Percentiles rank a stretch among this genome's conserved stretches.
These are phyloP conservation scores for Vigna hirtella DNA, from an alignment of 306 rosid species.

Conservation along the genomic window DNA sequence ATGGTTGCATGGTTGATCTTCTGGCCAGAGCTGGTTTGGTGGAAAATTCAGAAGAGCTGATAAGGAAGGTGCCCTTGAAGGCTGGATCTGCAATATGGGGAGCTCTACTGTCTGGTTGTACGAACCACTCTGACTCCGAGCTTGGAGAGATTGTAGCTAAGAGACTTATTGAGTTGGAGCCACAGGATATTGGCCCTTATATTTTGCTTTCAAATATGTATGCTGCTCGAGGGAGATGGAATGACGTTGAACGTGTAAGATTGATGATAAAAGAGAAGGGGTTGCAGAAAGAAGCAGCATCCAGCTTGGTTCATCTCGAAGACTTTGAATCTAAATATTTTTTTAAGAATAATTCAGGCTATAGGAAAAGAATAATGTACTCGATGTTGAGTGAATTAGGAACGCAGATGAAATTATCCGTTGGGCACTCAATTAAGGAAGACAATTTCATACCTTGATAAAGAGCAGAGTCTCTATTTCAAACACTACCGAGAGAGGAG, in stretches of 20 bases:
- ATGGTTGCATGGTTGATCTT: constrained; percentile 79
- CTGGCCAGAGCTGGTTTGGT: constrained; percentile 72
- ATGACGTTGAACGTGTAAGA: constrained; percentile 69
- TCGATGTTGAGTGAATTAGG: constrained; percentile 67
- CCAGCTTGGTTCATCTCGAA: constrained; percentile 57
- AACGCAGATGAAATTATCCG: constrained; percentile 51
- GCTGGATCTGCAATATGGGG: constrained; percentile 73
- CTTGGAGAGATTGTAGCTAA: constrained; percentile 68
- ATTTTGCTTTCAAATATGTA: constrained; percentile 65
- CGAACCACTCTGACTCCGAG: constrained; percentile 56
- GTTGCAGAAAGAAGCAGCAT: constrained; percentile 57
- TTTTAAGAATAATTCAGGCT: constrained; percentile 41
- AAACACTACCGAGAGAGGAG: constrained; percentile 5
- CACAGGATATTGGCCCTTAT: constrained; percentile 67
- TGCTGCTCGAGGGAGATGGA: constrained; percentile 74
- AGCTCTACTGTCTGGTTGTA: constrained; percentile 75
- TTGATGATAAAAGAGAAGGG: constrained; percentile 60
- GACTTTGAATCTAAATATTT: constrained; percentile 49
- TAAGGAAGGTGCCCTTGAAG: constrained; percentile 54
- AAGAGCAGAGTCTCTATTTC: constrained; percentile 10
- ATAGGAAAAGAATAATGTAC: constrained; percentile 57
- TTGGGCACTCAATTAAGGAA: constrained; percentile 34
- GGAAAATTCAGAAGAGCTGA: constrained; percentile 60
- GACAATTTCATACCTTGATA: constrained; percentile 20
- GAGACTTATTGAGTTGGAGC: constrained; percentile 68